These are phyloP conservation scores for Candida chilensis DNA, from an alignment of 805 yeast species.

Conservation along the genomic window DNA sequence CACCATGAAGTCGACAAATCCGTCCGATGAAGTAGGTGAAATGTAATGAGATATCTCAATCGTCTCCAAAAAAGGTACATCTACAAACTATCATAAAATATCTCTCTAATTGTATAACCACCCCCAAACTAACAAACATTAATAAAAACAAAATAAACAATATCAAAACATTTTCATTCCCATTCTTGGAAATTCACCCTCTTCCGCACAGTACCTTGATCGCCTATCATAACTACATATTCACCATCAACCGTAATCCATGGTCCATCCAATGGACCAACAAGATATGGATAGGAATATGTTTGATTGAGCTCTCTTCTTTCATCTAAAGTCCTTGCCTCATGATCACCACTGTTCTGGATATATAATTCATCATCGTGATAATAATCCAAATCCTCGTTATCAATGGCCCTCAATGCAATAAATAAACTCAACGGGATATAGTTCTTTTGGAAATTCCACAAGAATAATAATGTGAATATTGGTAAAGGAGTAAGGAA, in stretches of 20 bases:
- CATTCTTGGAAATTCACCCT: conserved; percentile 13
- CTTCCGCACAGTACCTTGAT: conserved; percentile 23
- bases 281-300: conserved; percentile 71
- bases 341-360: too few relatives aligned
- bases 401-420: conserved; percentile 73
- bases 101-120: too few relatives aligned
- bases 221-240: conserved; percentile 38
- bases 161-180: conserved; percentile 49
- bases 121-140: conserved; percentile 30
- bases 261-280: conserved; percentile 74
- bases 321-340: conserved; percentile 62
- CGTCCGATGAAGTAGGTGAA: too few relatives aligned
- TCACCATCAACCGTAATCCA: conserved; percentile 64
- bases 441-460: conserved; percentile 76
- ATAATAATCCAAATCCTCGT: conserved; percentile 19
- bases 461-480: conserved; percentile 52
- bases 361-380: too few relatives aligned
- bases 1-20: too few relatives aligned
- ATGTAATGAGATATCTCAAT: too few relatives aligned
- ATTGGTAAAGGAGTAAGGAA: conserved; percentile 71
- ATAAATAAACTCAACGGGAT: conserved; percentile 78
- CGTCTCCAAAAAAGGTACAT: too few relatives aligned
- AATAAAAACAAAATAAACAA: conserved; percentile 44
- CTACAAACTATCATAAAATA: too few relatives aligned
- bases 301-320: conserved; percentile 61